Evolutionary conservation across 2,329 filamentous ascomycete genomes (phyloP).

Genomic region (Cladosporium sp.): DNA sequence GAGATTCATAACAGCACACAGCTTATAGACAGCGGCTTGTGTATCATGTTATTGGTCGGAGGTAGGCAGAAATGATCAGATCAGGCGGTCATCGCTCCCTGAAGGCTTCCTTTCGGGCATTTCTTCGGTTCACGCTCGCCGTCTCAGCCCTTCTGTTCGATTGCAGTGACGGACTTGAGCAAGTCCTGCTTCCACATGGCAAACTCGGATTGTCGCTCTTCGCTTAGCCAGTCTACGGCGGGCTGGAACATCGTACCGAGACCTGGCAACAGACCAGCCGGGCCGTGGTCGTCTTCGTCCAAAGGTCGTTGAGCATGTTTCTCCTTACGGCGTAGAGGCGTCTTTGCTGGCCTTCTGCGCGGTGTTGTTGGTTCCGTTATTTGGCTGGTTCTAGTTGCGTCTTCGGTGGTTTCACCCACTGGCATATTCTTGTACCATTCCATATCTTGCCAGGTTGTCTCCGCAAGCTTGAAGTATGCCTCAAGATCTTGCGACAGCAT

Average conservation of each 20-base stretch:
- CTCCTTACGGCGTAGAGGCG: slow-evolving; percentile 32
- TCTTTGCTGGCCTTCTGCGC: slow-evolving; percentile 24
- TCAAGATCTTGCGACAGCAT: slow-evolving; percentile 20
- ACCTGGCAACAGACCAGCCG: slow-evolving; percentile 40
- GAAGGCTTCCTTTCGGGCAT: no score
- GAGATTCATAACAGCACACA: no score
- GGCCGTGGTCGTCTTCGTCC: slow-evolving; percentile 20
- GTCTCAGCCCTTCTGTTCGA: slow-evolving; percentile 32
- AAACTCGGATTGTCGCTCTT: slow-evolving; percentile 59
- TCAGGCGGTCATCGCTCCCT: no score
- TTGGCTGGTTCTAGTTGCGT: slow-evolving; percentile 25
- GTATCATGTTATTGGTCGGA: no score
- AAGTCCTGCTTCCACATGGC: slow-evolving; percentile 60
- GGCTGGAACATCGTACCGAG: slow-evolving; percentile 70
- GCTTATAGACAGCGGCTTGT: no score
- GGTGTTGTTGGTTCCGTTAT: slow-evolving; percentile 13
- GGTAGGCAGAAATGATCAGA: no score
- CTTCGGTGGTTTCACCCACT: slow-evolving; percentile 38
- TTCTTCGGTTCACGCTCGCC: no score
- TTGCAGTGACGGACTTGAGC: slow-evolving; percentile 50
- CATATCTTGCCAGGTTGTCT: slow-evolving; percentile 13
- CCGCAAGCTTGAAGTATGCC: slow-evolving; percentile 15
- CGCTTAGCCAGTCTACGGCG: slow-evolving; percentile 66
- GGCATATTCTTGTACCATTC: slow-evolving; percentile 16
- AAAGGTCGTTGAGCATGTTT: slow-evolving; percentile 25